A percentile compares a stretch with the other conserved stretches of the same genome.
phyloP scores from a whole-genome alignment of 2,329 filamentous ascomycete genomes.

The Nothophaeocryptopus gaeumannii region DNA sequence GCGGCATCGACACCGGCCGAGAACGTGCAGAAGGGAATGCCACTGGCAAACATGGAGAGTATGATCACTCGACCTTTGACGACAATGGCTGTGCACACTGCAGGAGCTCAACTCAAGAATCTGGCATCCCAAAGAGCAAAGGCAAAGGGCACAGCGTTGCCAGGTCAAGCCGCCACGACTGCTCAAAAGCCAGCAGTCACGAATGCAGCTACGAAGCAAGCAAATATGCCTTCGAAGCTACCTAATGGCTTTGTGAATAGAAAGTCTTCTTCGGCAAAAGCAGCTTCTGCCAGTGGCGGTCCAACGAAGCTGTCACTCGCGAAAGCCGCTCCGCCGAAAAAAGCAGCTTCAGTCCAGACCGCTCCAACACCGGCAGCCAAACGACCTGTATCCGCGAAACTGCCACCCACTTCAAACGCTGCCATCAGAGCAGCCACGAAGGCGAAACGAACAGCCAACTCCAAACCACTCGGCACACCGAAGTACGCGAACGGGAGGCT shows the following conservation, averaged over 20 bases:
- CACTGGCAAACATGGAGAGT: slow-evolving; percentile 34
- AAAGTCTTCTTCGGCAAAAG: slow-evolving; percentile 4
- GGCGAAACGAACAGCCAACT: slow-evolving; percentile 13
- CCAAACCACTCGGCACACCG: slow-evolving; percentile 28
- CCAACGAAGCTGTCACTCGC: not conserved
- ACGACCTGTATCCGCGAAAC: slow-evolving; percentile 1
- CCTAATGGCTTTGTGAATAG: slow-evolving; percentile 8
- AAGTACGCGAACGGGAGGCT: slow-evolving; percentile 28
- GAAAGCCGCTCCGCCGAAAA: slow-evolving; percentile 7
- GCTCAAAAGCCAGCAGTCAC: not conserved
- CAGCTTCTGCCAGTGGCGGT: slow-evolving; percentile 5
- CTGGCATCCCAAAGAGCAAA: slow-evolving; percentile 29
- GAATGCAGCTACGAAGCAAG: slow-evolving; percentile 1
- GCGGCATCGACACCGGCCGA: slow-evolving; percentile 18
- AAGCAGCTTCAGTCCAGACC: slow-evolving; percentile 14
- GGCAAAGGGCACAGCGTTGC: slow-evolving; percentile 26
- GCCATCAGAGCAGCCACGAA: slow-evolving; percentile 18
- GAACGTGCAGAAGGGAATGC: slow-evolving; percentile 28
- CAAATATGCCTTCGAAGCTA: not conserved
- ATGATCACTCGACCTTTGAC: slow-evolving; percentile 36
- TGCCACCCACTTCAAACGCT: slow-evolving; percentile 11
- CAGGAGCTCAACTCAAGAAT: slow-evolving; percentile 26
- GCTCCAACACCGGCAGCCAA: slow-evolving; percentile 10
- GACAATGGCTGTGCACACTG: slow-evolving; percentile 35
- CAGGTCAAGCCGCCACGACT: slow-evolving; percentile 22